Evolutionary conservation across 495 filamentous ascomycete species (phyloP), one percentile per base, ranked within the genome.

Genomic region (Aspergillus affinis): DNA sequence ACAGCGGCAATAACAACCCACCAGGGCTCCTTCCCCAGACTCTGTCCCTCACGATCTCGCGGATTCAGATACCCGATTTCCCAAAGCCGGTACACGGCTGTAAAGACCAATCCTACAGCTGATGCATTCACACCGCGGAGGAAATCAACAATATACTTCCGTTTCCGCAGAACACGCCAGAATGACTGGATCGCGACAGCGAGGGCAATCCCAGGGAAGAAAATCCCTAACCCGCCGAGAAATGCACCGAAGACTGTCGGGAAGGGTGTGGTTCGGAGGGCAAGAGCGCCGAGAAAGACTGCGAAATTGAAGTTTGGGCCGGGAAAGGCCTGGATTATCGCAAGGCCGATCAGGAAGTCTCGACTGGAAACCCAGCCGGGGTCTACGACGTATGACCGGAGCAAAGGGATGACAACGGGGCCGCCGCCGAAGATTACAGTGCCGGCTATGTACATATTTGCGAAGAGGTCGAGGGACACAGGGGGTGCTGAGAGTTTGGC

Each of bases 221-320:
- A 95, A 56, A 93, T 95, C 2, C 83, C 90, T 0, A 91, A 12
- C 59, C 75, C 87, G 6, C 79, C 87, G n/a, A 93, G 60, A 0
- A 90, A 19, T 0, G 90, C 88, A 10, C 87, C 87, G 20, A 82
- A 52, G 47, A 81, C 66, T 4, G 82, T 69, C 2, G 75, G 75
- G 27, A 65, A 68, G 10, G 26, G 41, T 2, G 78, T 70, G 6
- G 72, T 74, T 0, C 63, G 68, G 0, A 81, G 59, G 0, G 89
- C 82, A 0, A 93, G 74, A 6, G 81, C 73, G 23, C 91, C 90
- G 13, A 93, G 79, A 64, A 87, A 93, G 15, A 93, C 88, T 4
- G 87, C 89, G 65, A 93, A 92, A 69, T 93, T 95, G 82, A 93
- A 93, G 70, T 95, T 93, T 0, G 91, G 91, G 0, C 91, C 90